Evolutionary conservation across 2,329 filamentous ascomycete species (phyloP).

Genomic region (Diaporthe ilicicola): DNA sequence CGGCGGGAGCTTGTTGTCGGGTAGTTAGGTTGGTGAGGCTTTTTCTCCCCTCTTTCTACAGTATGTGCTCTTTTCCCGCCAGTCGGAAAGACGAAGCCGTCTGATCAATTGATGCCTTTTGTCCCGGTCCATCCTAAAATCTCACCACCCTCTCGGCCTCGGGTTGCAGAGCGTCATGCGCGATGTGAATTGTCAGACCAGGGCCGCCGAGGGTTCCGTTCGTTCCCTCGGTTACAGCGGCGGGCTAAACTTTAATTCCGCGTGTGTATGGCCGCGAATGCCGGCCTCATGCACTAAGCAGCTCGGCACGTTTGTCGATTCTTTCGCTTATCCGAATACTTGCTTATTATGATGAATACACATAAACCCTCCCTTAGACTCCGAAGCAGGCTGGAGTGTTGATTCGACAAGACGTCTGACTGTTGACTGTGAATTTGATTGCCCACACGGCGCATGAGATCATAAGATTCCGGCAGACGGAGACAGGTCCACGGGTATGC

Average conservation of each 20-base stretch:
- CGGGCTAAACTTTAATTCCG: neutral
- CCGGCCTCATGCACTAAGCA: neutral
- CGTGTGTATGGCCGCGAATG: neutral
- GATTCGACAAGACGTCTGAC: neutral
- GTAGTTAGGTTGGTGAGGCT: neutral
- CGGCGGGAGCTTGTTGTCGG: slow-evolving; percentile 2
- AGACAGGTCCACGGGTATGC: no score
- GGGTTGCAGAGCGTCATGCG: slow-evolving; percentile 6
- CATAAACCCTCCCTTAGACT: neutral
- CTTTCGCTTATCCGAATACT: slow-evolving; percentile 6
- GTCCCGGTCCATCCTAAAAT: neutral
- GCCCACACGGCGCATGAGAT: neutral
- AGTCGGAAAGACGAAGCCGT: neutral
- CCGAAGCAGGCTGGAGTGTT: neutral
- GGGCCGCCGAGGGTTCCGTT: slow-evolving; percentile 6
- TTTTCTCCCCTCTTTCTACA: neutral
- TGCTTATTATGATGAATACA: neutral
- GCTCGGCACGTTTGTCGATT: neutral
- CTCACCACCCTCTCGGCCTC: neutral
- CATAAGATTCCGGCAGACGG: neutral
- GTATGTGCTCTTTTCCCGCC: neutral
- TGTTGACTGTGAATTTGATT: neutral
- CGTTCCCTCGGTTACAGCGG: slow-evolving; percentile 8
- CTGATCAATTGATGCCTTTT: neutral
- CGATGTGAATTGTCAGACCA: slow-evolving; percentile 1